These are phyloP conservation scores for Aspergillus sp. DNA, from an alignment of 2,329 filamentous ascomycete genomes.

Conservation along the genomic window DNA sequence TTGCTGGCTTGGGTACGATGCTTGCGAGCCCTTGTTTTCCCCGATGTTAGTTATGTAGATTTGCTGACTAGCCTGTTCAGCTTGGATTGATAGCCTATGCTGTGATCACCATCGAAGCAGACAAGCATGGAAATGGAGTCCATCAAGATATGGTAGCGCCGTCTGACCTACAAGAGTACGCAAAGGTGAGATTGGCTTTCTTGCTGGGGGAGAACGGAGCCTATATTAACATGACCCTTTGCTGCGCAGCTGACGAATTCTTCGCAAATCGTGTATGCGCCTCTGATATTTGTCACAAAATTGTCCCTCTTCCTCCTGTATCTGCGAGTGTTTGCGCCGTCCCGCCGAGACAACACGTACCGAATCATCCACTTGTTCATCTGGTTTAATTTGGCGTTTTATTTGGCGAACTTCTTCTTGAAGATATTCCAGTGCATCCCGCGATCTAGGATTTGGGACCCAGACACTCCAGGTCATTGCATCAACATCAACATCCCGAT, in stretches of 20 bases:
- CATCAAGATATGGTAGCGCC: constrained; percentile 19
- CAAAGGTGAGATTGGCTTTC: constrained; percentile 13
- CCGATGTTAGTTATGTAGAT: neutral
- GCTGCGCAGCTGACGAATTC: constrained; percentile 20
- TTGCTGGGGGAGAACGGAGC: neutral
- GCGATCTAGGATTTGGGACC: constrained; percentile 24
- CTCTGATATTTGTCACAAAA: constrained; percentile 30
- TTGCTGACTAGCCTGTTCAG: constrained; percentile 12
- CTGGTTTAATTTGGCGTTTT: constrained; percentile 27
- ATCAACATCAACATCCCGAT: constrained; percentile 25
- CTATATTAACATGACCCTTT: neutral
- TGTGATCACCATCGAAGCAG: constrained; percentile 20
- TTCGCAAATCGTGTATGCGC: constrained; percentile 28
- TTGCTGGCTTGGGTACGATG: constrained; percentile 22
- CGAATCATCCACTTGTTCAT: constrained; percentile 24
- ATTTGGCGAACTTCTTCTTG: constrained; percentile 22
- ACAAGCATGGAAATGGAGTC: constrained; percentile 22
- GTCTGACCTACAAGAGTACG: constrained; percentile 18
- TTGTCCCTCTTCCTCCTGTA: constrained; percentile 30
- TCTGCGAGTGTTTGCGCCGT: constrained; percentile 25
- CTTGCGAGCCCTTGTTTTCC: neutral
- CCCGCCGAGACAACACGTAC: constrained; percentile 17
- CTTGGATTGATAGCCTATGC: constrained; percentile 25
- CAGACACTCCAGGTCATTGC: constrained; percentile 19
- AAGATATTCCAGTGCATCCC: constrained; percentile 29